Conservation (phyloP, 805 yeast species). For the Candida easanensis region DNA sequence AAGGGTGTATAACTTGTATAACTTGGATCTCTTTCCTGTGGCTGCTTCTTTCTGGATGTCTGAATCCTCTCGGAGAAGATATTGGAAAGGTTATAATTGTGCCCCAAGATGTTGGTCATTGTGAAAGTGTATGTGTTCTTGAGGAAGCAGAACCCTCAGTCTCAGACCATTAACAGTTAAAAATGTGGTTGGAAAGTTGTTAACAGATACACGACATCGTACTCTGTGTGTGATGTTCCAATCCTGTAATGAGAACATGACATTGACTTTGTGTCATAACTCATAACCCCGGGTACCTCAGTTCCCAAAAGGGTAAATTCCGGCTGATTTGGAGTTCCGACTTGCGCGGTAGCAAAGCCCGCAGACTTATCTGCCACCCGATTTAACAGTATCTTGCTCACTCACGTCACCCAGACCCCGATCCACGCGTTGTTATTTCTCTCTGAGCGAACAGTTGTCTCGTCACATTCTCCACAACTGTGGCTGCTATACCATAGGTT, state of each 20-base stretch:
- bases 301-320: no score
- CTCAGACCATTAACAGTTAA: conserved; percentile 9
- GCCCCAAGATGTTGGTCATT: conserved; percentile 10
- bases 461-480: background rate
- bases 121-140: background rate
- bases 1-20: conserved; percentile 35
- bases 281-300: no score
- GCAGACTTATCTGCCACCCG: background rate
- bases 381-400: background rate
- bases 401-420: no score
- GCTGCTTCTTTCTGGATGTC: background rate
- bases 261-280: conserved; percentile 15
- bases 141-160: conserved; percentile 20
- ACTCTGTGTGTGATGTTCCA: no score
- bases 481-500: no score
- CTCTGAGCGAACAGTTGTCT: background rate
- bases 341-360: no score
- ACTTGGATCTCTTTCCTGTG: no score
- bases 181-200: no score
- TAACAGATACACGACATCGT: no score
- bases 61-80: background rate
- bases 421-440: no score
- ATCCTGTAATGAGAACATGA: background rate
- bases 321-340: no score
- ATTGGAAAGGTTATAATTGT: conserved; percentile 5